phyloP scores from a whole-genome alignment of 495 filamentous ascomycete genomes.

The Lasiosphaeria miniovina region DNA sequence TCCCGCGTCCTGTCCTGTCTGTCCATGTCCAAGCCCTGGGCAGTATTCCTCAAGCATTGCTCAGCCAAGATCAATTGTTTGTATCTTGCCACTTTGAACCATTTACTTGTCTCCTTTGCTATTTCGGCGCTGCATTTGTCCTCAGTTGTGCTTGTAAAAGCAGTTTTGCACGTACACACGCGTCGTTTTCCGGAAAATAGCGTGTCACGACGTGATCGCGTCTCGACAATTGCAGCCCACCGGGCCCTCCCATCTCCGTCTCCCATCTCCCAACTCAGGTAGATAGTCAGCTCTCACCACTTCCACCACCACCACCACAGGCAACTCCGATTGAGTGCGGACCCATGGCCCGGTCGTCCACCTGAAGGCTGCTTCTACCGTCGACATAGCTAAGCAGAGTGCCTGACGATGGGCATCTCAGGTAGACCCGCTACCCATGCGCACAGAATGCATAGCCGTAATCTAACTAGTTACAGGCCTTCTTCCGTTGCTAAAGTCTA shows the following conservation, averaged over 20 bases:
- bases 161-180: neutral
- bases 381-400: too few relatives aligned
- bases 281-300: too few relatives aligned
- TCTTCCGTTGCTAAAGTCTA: conserved; percentile 89
- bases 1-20: neutral
- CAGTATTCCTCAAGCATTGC: too few relatives aligned
- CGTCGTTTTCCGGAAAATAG: conserved; percentile 2
- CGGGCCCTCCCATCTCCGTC: neutral
- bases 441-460: too few relatives aligned
- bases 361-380: too few relatives aligned
- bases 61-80: neutral
- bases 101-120: neutral
- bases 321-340: too few relatives aligned
- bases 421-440: conserved; percentile 39
- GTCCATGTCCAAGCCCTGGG: neutral
- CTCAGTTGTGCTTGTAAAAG: too few relatives aligned
- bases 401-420: conserved; percentile 65
- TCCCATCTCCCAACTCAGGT: neutral
- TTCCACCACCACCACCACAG: too few relatives aligned
- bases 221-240: conserved; percentile 3
- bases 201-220: conserved; percentile 9
- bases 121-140: neutral
- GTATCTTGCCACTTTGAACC: neutral
- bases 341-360: too few relatives aligned
- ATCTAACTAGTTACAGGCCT: conserved; percentile 53